Percentiles rank a stretch among this genome's conserved stretches.
Evolutionary conservation across 169 alveolate genomes (phyloP).

Genomic region (Plasmodium berghei): DNA sequence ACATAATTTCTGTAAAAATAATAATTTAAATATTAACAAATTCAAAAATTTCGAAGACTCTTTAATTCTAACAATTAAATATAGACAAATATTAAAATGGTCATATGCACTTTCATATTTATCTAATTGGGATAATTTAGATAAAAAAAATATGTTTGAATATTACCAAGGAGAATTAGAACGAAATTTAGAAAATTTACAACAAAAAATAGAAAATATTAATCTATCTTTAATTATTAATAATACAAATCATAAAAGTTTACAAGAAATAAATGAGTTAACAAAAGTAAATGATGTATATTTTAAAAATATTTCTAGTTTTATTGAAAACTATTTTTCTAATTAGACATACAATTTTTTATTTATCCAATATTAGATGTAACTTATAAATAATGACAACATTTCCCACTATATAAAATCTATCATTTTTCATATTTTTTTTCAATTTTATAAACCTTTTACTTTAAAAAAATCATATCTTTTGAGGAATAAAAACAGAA

Average conservation of each 20-base stretch:
- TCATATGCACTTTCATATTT: conserved; percentile 64
- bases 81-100: conserved; percentile 63
- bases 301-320: conserved; percentile 28
- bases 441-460: not conserved
- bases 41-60: conserved; percentile 26
- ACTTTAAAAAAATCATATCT: not conserved
- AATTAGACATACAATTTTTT: not conserved
- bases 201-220: conserved; percentile 48
- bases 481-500: conserved; percentile 30
- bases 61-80: conserved; percentile 52
- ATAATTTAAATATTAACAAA: conserved; percentile 13
- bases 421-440: not conserved
- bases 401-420: too few relatives aligned
- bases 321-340: conserved; percentile 25
- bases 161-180: conserved; percentile 73
- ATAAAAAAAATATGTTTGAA: conserved; percentile 48
- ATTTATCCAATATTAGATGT: too few relatives aligned
- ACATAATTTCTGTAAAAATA: conserved; percentile 13
- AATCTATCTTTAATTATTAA: conserved; percentile 26
- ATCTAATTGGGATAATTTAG: conserved; percentile 33
- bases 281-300: conserved; percentile 24
- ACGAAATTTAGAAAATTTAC: conserved; percentile 52
- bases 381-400: too few relatives aligned
- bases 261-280: conserved; percentile 18
- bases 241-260: conserved; percentile 24